These are phyloP conservation scores for Glebionis coronaria DNA, from an alignment of 129 eudicot genomes.

Conservation along the genomic window DNA sequence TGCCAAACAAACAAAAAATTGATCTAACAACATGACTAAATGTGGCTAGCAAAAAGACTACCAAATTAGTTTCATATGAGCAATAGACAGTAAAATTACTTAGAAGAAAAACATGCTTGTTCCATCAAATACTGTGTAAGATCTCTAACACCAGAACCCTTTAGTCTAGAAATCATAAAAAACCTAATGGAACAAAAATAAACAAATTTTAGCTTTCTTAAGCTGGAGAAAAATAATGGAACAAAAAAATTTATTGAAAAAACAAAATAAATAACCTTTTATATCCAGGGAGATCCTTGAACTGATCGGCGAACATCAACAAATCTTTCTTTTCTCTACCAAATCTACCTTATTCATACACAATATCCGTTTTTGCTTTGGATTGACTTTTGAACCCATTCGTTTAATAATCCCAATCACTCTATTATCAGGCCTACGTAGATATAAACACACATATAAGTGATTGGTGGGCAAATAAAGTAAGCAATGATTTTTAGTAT, in stretches of 20 bases:
- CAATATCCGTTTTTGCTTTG: slow-evolving; percentile 77
- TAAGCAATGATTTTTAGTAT: too few species aligned
- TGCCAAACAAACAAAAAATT: not conserved
- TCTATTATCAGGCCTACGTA: slow-evolving; percentile 77
- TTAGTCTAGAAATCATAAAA: slow-evolving; percentile 86
- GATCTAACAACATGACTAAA: not conserved
- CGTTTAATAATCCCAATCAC: slow-evolving; percentile 73
- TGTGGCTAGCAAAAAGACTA: not conserved
- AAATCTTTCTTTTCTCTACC: slow-evolving; percentile 87
- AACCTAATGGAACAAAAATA: slow-evolving; percentile 36
- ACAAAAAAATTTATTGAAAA: not conserved
- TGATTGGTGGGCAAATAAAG: too few species aligned
- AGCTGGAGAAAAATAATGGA: not conserved
- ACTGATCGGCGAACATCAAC: slow-evolving; percentile 63
- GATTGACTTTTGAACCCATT: slow-evolving; percentile 65
- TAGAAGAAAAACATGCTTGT: slow-evolving; percentile 49
- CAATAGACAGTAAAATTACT: not conserved
- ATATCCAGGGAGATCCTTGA: slow-evolving; percentile 79
- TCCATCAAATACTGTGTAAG: slow-evolving; percentile 63
- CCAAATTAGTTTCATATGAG: not conserved
- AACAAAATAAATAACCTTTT: slow-evolving; percentile 45
- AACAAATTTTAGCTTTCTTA: not conserved
- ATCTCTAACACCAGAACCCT: slow-evolving; percentile 94
- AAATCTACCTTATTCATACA: slow-evolving; percentile 96
- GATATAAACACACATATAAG: too few species aligned